Evolutionary conservation across 768 basidiomycete genomes (phyloP).

Genomic region (Mrakia gelida): DNA sequence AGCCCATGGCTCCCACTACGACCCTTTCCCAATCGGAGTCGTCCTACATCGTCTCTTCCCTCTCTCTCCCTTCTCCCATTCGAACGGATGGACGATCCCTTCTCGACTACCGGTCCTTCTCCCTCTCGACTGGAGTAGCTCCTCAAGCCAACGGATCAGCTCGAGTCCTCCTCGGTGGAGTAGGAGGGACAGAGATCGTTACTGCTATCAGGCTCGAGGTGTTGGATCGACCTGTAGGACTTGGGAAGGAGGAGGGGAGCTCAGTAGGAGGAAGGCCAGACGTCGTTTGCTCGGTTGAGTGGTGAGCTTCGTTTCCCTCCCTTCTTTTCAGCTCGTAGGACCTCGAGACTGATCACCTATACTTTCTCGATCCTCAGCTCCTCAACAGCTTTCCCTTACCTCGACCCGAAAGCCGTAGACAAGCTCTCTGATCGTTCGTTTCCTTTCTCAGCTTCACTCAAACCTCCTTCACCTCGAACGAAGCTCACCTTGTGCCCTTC

Average conservation of each 20-base stretch:
- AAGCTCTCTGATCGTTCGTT: constrained; percentile 23
- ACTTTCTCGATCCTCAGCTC: constrained; percentile 17
- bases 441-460: background rate
- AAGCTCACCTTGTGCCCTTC: background rate
- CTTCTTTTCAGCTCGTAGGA: background rate
- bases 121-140: constrained; percentile 70
- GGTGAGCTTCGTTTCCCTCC: constrained; percentile 14
- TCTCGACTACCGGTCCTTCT: constrained; percentile 62
- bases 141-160: constrained; percentile 84
- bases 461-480: background rate
- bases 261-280: constrained; percentile 23
- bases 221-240: constrained; percentile 46
- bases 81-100: constrained; percentile 72
- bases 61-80: constrained; percentile 55
- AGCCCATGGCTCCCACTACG: constrained; percentile 26
- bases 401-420: constrained; percentile 28
- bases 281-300: constrained; percentile 28
- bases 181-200: constrained; percentile 69
- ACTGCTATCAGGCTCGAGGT: constrained; percentile 79
- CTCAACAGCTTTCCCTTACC: constrained; percentile 24
- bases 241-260: constrained; percentile 24
- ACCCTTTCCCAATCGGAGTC: constrained; percentile 69
- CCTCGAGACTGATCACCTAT: background rate
- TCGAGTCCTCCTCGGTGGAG: constrained; percentile 59
- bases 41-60: constrained; percentile 66